phyloP scores from a whole-genome alignment of 768 basidiomycete species.

The Mycena epipterygia region DNA sequence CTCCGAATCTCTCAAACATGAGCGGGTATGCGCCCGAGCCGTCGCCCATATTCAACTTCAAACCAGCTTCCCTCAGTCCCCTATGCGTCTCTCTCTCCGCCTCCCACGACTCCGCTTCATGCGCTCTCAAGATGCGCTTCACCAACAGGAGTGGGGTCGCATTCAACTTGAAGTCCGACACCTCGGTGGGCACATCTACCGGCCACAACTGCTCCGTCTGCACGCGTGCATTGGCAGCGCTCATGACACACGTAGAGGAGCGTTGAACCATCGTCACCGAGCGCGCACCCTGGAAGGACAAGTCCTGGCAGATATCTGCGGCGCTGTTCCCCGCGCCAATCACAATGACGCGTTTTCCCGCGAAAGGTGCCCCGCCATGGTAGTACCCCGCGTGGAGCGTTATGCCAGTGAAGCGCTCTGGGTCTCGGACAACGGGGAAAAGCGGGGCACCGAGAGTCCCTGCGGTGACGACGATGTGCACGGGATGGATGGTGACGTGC shows the following conservation, averaged over 20 bases:
- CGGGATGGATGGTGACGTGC: slow-evolving; percentile 48
- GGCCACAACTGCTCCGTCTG: slow-evolving; percentile 36
- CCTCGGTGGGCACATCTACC: slow-evolving; percentile 36
- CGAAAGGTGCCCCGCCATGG: slow-evolving; percentile 42
- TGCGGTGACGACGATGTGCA: slow-evolving; percentile 55
- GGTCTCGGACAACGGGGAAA: slow-evolving; percentile 44
- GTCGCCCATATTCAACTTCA: slow-evolving; percentile 53
- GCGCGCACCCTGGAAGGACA: slow-evolving; percentile 46
- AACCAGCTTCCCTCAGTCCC: slow-evolving; percentile 50
- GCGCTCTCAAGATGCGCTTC: slow-evolving; percentile 36
- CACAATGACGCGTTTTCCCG: slow-evolving; percentile 53
- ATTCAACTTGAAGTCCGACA: slow-evolving; percentile 42
- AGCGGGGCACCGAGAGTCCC: slow-evolving; percentile 51
- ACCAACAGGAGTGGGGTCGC: slow-evolving; percentile 42
- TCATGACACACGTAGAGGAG: slow-evolving; percentile 53
- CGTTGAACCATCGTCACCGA: slow-evolving; percentile 59
- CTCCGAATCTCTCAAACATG: slow-evolving; percentile 48
- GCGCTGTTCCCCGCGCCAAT: slow-evolving; percentile 56
- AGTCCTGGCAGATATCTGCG: slow-evolving; percentile 56
- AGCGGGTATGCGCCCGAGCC: slow-evolving; percentile 47
- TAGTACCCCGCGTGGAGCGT: slow-evolving; percentile 49
- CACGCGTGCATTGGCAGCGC: slow-evolving; percentile 12
- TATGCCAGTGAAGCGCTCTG: slow-evolving; percentile 47
- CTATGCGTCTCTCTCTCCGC: slow-evolving; percentile 50
- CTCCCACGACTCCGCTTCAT: slow-evolving; percentile 40